Conservation (phyloP, 192 early-diverging fungal species). For the Allomyces macrogynus region DNA sequence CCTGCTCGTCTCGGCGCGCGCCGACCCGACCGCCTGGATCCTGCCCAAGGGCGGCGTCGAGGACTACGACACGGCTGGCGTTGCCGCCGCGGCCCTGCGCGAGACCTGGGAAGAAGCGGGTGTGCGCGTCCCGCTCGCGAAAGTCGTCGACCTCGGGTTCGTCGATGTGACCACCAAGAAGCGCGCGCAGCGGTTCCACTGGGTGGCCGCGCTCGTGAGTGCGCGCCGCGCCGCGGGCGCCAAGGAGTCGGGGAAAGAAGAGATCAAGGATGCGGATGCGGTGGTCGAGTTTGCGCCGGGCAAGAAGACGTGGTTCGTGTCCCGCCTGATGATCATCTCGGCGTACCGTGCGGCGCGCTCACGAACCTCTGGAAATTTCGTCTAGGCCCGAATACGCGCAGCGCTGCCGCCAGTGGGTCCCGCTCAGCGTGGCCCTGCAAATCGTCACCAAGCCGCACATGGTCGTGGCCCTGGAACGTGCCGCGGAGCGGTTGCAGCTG, state of each 20-base stretch:
- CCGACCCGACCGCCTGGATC: neutral
- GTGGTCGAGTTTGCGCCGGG: neutral
- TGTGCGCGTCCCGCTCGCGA: neutral
- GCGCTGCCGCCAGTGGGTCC: neutral
- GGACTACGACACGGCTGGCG: neutral
- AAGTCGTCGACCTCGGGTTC: neutral
- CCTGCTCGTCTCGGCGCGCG: neutral
- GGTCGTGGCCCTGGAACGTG: neutral
- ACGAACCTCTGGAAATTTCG: too few relatives aligned
- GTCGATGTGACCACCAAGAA: neutral
- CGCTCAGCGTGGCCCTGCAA: neutral
- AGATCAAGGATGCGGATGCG: neutral
- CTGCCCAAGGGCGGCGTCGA: neutral
- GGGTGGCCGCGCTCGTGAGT: neutral
- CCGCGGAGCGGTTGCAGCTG: neutral
- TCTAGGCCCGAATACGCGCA: neutral
- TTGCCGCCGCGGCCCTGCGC: neutral
- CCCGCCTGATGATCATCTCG: too few relatives aligned
- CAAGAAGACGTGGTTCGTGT: neutral
- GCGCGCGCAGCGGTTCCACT: neutral
- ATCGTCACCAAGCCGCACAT: neutral
- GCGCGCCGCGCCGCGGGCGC: neutral
- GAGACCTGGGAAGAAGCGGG: neutral
- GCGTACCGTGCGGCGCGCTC: too few relatives aligned
- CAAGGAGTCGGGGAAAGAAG: neutral